Evolutionary conservation across 2,329 filamentous ascomycete genomes (phyloP).

Genomic region (Lecanosticta acicola): DNA sequence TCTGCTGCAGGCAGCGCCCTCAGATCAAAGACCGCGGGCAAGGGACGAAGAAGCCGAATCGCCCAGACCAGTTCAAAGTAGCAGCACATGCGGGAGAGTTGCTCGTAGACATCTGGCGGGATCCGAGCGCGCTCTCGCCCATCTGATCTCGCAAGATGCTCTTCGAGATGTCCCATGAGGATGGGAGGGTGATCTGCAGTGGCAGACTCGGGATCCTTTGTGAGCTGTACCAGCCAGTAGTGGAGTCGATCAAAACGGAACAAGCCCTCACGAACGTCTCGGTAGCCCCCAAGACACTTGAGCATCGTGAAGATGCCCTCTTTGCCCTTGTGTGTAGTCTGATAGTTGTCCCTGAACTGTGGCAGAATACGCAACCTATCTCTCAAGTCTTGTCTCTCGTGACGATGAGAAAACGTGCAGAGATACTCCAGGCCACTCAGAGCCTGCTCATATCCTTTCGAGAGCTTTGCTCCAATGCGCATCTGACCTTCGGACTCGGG

Average conservation of each 20-base stretch:
- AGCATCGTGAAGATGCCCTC: neutral
- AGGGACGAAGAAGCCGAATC: neutral
- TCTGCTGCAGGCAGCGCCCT: neutral
- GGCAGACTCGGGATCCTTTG: neutral
- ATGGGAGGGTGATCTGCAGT: neutral
- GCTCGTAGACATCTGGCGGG: neutral
- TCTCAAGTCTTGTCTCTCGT: neutral
- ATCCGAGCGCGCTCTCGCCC: neutral
- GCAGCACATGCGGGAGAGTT: constrained; percentile 1
- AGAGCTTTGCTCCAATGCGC: neutral
- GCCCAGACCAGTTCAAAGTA: constrained; percentile 1
- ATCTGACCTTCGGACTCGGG: neutral
- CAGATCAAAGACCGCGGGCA: neutral
- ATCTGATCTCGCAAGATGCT: neutral
- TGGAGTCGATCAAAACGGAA: neutral
- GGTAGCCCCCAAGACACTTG: neutral
- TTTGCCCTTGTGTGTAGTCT: neutral
- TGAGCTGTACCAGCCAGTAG: neutral
- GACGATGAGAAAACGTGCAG: neutral
- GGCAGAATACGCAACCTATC: neutral
- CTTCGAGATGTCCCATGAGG: constrained; percentile 1
- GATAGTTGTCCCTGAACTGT: neutral
- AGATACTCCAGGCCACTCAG: neutral
- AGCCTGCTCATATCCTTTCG: neutral
- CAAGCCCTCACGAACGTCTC: neutral